Evolutionary conservation across 1,139 yeast species (phyloP).

Genomic region (Debaryomyces fabryi): DNA sequence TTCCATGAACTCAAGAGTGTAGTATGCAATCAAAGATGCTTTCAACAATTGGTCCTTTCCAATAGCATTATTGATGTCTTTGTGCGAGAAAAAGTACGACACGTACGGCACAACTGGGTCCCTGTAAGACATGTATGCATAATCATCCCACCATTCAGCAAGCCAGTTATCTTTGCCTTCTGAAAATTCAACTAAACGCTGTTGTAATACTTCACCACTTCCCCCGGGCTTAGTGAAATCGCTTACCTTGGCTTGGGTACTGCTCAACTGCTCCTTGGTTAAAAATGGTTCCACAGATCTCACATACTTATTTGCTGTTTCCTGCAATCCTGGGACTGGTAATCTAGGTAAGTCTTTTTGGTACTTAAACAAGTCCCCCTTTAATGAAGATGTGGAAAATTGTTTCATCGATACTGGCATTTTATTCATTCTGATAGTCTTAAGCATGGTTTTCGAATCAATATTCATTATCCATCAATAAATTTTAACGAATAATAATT

Average conservation of each 20-base stretch:
- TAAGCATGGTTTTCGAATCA: slow-evolving; percentile 13
- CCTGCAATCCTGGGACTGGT: slow-evolving; percentile 83
- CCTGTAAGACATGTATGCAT: slow-evolving; percentile 86
- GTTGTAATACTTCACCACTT: slow-evolving; percentile 69
- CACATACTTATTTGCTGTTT: slow-evolving; percentile 72
- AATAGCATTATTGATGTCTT: slow-evolving; percentile 57
- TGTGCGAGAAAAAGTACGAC: slow-evolving; percentile 86
- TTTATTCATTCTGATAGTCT: slow-evolving; percentile 15
- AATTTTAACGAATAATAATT: neutral
- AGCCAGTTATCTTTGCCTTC: slow-evolving; percentile 81
- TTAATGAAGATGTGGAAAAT: slow-evolving; percentile 39
- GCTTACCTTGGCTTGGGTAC: slow-evolving; percentile 61
- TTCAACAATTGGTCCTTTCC: slow-evolving; percentile 75
- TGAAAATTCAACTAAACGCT: slow-evolving; percentile 63
- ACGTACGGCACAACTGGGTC: slow-evolving; percentile 95
- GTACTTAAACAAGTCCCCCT: slow-evolving; percentile 72
- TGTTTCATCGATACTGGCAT: slow-evolving; percentile 20
- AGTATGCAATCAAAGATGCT: slow-evolving; percentile 63
- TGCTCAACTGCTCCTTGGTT: slow-evolving; percentile 54
- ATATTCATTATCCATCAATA: slow-evolving; percentile 6
- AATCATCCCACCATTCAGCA: slow-evolving; percentile 91
- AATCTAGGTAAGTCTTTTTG: slow-evolving; percentile 79
- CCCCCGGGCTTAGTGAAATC: slow-evolving; percentile 67
- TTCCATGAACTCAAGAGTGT: slow-evolving; percentile 58
- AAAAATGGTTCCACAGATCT: slow-evolving; percentile 70